Evolutionary conservation across 768 basidiomycete species (phyloP).

Genomic region (Tulasnella sp.): DNA sequence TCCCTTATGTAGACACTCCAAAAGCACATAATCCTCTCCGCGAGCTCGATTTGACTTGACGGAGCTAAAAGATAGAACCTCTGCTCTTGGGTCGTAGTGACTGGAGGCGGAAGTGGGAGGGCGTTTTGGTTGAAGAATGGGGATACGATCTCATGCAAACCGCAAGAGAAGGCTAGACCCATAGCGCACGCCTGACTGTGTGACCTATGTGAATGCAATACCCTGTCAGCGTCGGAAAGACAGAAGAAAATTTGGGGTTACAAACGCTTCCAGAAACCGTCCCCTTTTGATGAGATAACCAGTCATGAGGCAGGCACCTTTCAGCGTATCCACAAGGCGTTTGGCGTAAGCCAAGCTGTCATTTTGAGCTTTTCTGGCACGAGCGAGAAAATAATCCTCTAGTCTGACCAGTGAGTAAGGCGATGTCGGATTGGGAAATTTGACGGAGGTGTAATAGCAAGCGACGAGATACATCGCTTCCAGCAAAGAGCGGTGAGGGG

Average conservation of each 20-base stretch:
- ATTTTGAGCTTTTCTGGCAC: conserved; percentile 4
- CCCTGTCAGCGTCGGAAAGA: neutral
- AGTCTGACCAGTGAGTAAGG: conserved; percentile 1
- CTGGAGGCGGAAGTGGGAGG: neutral
- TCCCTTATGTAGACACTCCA: neutral
- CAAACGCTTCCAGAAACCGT: conserved; percentile 2
- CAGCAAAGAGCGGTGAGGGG: conserved; percentile 5
- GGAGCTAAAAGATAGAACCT: neutral
- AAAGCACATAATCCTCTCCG: conserved; percentile 5
- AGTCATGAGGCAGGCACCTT: neutral
- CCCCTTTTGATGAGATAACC: neutral
- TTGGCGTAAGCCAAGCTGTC: conserved; percentile 10
- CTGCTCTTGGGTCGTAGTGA: neutral
- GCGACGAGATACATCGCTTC: conserved; percentile 16
- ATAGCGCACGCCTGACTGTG: conserved; percentile 48
- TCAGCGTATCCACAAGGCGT: neutral
- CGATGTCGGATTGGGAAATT: neutral
- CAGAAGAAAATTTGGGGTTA: neutral
- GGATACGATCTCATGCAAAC: conserved; percentile 29
- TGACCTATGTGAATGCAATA: neutral
- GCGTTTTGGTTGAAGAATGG: neutral
- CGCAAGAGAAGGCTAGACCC: conserved; percentile 58
- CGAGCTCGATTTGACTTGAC: neutral
- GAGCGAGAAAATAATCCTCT: conserved; percentile 3
- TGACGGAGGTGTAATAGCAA: conserved; percentile 6